These are phyloP conservation scores for Daldinia childiae DNA, from an alignment of 495 filamentous ascomycete genomes.

Conservation along the genomic window DNA sequence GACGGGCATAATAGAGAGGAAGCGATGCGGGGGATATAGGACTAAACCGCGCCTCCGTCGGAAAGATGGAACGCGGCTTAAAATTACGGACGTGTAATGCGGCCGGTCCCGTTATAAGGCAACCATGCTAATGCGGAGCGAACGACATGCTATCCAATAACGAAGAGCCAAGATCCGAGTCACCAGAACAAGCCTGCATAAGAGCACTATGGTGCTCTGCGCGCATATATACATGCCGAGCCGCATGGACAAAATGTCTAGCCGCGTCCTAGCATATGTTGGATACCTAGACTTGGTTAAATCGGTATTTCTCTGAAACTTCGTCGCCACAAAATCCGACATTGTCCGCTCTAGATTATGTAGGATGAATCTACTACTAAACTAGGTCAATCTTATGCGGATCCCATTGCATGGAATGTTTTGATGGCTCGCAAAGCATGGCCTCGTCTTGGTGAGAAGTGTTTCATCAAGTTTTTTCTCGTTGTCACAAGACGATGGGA, in stretches of 20 bases:
- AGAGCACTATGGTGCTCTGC: conserved; percentile 41
- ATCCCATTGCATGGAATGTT: conserved; percentile 12
- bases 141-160: conserved; percentile 27
- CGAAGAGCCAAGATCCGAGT: conserved; percentile 27
- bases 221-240: conserved; percentile 14
- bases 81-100: background rate
- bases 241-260: conserved; percentile 22
- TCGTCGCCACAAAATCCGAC: conserved; percentile 1
- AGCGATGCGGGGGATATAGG: background rate
- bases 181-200: conserved; percentile 32
- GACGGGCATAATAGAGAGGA: background rate
- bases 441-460: conserved; percentile 5
- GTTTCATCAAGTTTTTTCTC: conserved; percentile 3
- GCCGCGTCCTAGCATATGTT: too few relatives aligned
- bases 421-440: conserved; percentile 22
- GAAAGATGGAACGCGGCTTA: conserved; percentile 24
- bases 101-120: conserved; percentile 27
- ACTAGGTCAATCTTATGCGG: background rate
- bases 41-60: background rate
- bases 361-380: background rate
- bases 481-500: conserved; percentile 34
- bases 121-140: conserved; percentile 37
- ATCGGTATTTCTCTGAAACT: background rate
- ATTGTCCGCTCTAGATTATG: background rate
- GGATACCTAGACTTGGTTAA: background rate